Base-by-base conservation (phyloP, 805 yeast genomes). In the Saccharomycopsis fibuligera region DNA sequence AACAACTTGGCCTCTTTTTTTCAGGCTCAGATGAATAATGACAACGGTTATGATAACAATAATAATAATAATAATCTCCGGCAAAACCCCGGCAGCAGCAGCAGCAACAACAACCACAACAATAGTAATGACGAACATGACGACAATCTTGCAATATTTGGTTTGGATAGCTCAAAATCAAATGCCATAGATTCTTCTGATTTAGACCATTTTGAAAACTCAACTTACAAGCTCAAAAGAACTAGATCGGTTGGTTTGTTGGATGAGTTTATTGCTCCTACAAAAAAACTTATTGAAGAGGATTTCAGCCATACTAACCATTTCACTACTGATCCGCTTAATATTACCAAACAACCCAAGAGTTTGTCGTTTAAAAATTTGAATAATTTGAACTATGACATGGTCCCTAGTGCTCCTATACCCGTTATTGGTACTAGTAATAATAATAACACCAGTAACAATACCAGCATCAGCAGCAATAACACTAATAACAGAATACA, bases 231-330 rank as follows among this genome's bases (percentile, higher is more conserved):
- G 58, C 68, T 87, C 58, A 87, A 86, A 58, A 68, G 96, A 60
- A 87, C 96, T 30, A 74, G 93, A 58, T 83, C 93, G 5, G 70
- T 87, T 73, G 96, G 96, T 1, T 63, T 86, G 12, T 68, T 87
- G 56, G 95, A 84, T 59, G 86, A 81, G 54, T 82, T 74, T 59
- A 76, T 79, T 35, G 79, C 69, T 25, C 75, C 78, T 35, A 66
- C 72, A 3, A 63, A 62, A 50, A 67, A 68, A 47, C 56, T 63
- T n/a, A 55, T 65, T 21, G 74, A 66, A 33, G 62, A 60, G 29
- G 66, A 62, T 31, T 60, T 60, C 21, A 54, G 51, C 53, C 56
- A 31, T 35, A 41, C 48, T n/a, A 35, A 47, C 48, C 44, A 50
- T 25, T 50, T 50, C 30, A 39, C 44, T 21, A 45, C 49, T 2